Conservation (phyloP, 768 basidiomycete genomes). For the Tricholoma hemisulphureum region DNA sequence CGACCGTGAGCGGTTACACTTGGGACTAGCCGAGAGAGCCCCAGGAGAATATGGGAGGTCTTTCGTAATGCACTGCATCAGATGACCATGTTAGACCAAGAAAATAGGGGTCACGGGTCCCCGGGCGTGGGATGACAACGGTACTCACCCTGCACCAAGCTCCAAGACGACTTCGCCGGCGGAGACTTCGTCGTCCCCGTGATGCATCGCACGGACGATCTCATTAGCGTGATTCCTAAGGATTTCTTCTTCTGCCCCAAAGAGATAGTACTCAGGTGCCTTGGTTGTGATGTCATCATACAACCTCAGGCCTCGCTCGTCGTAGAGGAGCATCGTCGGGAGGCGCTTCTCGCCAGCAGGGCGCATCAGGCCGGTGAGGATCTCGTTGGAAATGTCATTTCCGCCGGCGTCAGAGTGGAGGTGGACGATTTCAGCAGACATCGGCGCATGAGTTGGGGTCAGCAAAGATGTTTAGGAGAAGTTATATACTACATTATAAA, state of each 20-base stretch:
- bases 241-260: conserved; percentile 84
- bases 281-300: conserved; percentile 85
- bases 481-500: conserved; percentile 6
- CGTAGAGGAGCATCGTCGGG: conserved; percentile 84
- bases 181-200: conserved; percentile 29
- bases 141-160: conserved; percentile 94
- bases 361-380: conserved; percentile 55
- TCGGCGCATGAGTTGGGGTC: conserved; percentile 13
- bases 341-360: conserved; percentile 58
- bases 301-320: conserved; percentile 78
- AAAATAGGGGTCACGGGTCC: neutral
- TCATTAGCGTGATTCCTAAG: conserved; percentile 69
- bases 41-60: conserved; percentile 79
- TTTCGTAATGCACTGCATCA: conserved; percentile 73
- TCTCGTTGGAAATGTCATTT: conserved; percentile 41
- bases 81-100: neutral
- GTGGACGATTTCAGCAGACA: conserved; percentile 52
- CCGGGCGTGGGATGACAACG: too few relatives aligned
- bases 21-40: conserved; percentile 57
- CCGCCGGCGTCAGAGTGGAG: conserved; percentile 38
- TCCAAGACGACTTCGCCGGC: conserved; percentile 71
- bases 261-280: conserved; percentile 86
- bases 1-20: conserved; percentile 38
- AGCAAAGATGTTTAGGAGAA: neutral
- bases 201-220: conserved; percentile 74